A percentile compares a stretch with the other conserved stretches of the same genome.
phyloP scores from a whole-genome alignment of 2,329 filamentous ascomycete species.

The Fusarium sp. region DNA sequence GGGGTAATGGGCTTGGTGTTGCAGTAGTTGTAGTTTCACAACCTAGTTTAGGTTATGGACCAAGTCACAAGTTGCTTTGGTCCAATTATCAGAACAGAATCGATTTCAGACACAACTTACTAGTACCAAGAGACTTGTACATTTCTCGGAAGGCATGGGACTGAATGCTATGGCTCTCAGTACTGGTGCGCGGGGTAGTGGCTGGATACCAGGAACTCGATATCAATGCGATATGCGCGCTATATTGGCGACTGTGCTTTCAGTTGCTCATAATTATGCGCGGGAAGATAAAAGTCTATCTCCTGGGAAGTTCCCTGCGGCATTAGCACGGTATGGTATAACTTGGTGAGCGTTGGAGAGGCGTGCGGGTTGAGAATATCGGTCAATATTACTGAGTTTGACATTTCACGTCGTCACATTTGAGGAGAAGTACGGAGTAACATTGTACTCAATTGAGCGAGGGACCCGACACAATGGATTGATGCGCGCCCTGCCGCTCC shows the following conservation, averaged over 20 bases:
- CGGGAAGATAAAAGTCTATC: slow-evolving; percentile 2
- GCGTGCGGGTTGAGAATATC: slow-evolving; percentile 12
- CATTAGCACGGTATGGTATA: neutral
- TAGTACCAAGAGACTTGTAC: slow-evolving; percentile 27
- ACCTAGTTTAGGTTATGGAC: slow-evolving; percentile 1
- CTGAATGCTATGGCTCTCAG: slow-evolving; percentile 20
- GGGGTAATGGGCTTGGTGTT: neutral
- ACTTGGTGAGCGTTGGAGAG: slow-evolving; percentile 18
- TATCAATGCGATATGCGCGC: slow-evolving; percentile 10
- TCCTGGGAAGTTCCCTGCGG: slow-evolving; percentile 31
- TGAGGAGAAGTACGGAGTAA: slow-evolving; percentile 22
- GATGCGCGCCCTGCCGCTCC: slow-evolving; percentile 50
- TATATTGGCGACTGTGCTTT: slow-evolving; percentile 1
- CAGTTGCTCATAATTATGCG: neutral
- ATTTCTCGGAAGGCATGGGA: slow-evolving; percentile 19
- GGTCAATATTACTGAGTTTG: slow-evolving; percentile 5
- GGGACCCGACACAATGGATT: slow-evolving; percentile 51
- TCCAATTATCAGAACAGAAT: neutral
- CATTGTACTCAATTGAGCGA: slow-evolving; percentile 17
- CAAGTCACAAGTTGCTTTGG: neutral
- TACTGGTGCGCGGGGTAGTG: slow-evolving; percentile 12
- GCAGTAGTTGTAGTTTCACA: slow-evolving; percentile 5
- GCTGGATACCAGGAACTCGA: slow-evolving; percentile 9
- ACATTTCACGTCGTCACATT: slow-evolving; percentile 42
- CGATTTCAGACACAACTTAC: neutral